These are phyloP conservation scores for Colletotrichum costaricense DNA, from an alignment of 2,329 filamentous ascomycete species.

Conservation along the genomic window DNA sequence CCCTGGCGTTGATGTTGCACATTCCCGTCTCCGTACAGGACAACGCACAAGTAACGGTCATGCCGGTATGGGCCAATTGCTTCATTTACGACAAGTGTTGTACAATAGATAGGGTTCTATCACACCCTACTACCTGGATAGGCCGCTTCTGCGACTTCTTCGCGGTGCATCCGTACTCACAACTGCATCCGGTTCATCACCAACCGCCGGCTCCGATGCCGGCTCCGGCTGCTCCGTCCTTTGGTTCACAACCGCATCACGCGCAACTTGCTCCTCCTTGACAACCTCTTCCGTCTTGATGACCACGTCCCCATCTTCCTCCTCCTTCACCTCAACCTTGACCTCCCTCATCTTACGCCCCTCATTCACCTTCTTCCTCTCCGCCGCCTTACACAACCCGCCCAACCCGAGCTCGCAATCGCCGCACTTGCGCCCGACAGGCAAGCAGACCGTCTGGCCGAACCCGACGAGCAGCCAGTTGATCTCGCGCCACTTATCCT, in stretches of 20 bases:
- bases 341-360: conserved; percentile 62
- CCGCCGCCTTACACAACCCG: conserved; percentile 81
- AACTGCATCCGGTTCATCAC: neutral
- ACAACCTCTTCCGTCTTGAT: conserved; percentile 40
- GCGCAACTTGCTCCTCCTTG: conserved; percentile 45
- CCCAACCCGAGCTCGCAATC: conserved; percentile 83
- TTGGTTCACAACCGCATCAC: conserved; percentile 28
- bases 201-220: neutral
- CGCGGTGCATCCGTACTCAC: neutral
- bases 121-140: neutral
- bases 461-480: conserved; percentile 90
- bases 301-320: conserved; percentile 37
- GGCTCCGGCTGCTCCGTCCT: neutral
- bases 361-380: conserved; percentile 70
- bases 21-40: neutral
- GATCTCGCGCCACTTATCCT: conserved; percentile 90
- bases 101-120: neutral
- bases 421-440: conserved; percentile 83
- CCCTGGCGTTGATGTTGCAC: neutral
- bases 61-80: neutral
- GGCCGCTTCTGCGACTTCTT: neutral
- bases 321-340: conserved; percentile 41
- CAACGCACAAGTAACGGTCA: neutral
- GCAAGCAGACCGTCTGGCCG: conserved; percentile 87
- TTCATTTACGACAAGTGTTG: neutral